Conservation (phyloP, 73 alveolate genomes). For the Paramecium sonneborni region DNA sequence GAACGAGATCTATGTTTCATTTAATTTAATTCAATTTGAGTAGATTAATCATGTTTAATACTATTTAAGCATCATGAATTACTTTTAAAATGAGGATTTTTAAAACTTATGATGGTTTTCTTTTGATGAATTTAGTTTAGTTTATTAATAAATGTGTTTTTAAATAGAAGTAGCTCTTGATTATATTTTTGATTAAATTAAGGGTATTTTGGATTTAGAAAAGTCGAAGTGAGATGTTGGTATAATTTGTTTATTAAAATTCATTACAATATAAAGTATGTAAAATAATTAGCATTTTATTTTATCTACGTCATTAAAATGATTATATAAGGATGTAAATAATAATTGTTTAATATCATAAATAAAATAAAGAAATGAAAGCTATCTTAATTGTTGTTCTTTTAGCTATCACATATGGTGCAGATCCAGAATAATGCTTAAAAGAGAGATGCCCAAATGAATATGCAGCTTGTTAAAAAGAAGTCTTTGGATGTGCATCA, state of each 20-base stretch:
- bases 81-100: background rate
- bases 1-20: background rate
- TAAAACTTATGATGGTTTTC: background rate
- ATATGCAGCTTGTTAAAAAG: conserved; percentile 30
- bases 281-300: background rate
- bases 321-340: background rate
- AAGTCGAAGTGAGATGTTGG: background rate
- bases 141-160: background rate
- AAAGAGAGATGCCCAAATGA: conserved; percentile 26
- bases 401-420: background rate
- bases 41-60: background rate
- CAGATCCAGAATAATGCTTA: conserved; percentile 42
- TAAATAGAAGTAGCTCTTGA: background rate
- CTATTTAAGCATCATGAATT: background rate
- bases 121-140: background rate
- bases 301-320: background rate
- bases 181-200: no score
- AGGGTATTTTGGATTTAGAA: background rate
- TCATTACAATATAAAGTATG: background rate
- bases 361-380: conserved; percentile 1
- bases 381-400: background rate
- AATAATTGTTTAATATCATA: background rate
- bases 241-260: background rate
- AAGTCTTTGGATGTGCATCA: conserved; percentile 1
- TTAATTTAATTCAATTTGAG: background rate